Percentiles rank a stretch among this genome's conserved stretches.
Evolutionary conservation across 352 stramenopile species (phyloP).

Genomic region (Peronospora tabacina): DNA sequence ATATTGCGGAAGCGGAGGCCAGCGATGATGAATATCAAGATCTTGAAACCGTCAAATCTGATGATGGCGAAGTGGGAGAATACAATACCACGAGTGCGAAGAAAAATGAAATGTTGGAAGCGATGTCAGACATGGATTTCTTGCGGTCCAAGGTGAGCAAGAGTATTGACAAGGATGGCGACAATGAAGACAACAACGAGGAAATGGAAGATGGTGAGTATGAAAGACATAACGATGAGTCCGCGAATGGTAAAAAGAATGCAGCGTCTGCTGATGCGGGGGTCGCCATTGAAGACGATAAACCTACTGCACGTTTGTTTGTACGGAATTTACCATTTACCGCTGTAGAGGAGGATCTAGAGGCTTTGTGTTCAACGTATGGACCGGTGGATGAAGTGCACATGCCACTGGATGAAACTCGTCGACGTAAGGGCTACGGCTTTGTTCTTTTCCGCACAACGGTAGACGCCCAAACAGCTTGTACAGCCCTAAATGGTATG

Average conservation of each 20-base stretch:
- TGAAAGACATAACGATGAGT: conserved; percentile 7
- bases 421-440: conserved; percentile 94
- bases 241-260: conserved; percentile 4
- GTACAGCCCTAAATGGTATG: conserved; percentile 87
- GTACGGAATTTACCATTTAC: conserved; percentile 96
- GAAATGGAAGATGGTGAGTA: conserved; percentile 37
- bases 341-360: conserved; percentile 94
- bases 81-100: conserved; percentile 23
- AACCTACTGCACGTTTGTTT: conserved; percentile 89
- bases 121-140: conserved; percentile 90
- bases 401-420: conserved; percentile 94
- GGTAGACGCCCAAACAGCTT: conserved; percentile 82
- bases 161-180: conserved; percentile 62
- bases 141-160: conserved; percentile 91
- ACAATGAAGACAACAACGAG: conserved; percentile 20
- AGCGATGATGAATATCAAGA: conserved; percentile 37
- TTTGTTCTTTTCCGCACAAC: conserved; percentile 94
- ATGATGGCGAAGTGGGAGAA: conserved; percentile 26
- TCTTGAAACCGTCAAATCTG: conserved; percentile 21
- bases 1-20: conserved; percentile 28
- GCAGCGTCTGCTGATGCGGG: conserved; percentile 8
- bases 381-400: conserved; percentile 90
- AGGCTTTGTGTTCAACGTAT: conserved; percentile 84
- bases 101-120: conserved; percentile 19
- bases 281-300: conserved; percentile 20